Base-by-base conservation (phyloP, 78 protist genomes). In the Trichosphaerium sp. region DNA sequence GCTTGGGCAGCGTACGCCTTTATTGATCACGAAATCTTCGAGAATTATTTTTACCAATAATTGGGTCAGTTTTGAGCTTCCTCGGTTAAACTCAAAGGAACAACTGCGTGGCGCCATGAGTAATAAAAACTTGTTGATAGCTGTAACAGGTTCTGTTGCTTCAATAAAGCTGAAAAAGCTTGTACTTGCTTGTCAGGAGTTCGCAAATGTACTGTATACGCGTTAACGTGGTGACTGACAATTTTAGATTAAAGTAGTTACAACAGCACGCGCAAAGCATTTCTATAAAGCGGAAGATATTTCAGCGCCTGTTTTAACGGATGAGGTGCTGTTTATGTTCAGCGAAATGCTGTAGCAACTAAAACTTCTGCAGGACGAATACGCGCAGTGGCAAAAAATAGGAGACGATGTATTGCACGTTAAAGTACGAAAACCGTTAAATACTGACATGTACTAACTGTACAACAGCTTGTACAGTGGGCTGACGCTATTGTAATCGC, bases 401-500 rank as follows among this genome's bases (percentile, higher is more conserved):
- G 88, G 80, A n/a, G 88, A 85, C 49, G 69, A 79, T 0, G 85
- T 78, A 5, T 29, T 80, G 47, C 89, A 85, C 69, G 63, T 74
- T n/a, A 82, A 79, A 56, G 69, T 43, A 21, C 57, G 31, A 34
- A 8, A 6, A 25, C 69, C 26, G 2, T 7, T 1, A n/a, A n/a
- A n/a, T n/a, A n/a, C n/a, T n/a, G n/a, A n/a, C 21, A 26, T 26
- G 31, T 65, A n/a, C 28, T 58, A 43, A 4, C 6, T 26, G n/a
- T 28, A 29, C 63, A 58, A 18, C 62, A 88, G 85, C 51, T 91
- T 25, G 57, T 89, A 25, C 42, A 62, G 1, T 91, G 96, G 94
- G 92, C 94, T 21, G 88, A 89, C 34, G 15, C 78, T 12, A 18
- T 91, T 15, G 55, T 92, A 31, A 78, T 92, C 29, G 91, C 96